Evolutionary conservation across 345 rosid species (phyloP).

Genomic region (Sisymbrium altissimum): DNA sequence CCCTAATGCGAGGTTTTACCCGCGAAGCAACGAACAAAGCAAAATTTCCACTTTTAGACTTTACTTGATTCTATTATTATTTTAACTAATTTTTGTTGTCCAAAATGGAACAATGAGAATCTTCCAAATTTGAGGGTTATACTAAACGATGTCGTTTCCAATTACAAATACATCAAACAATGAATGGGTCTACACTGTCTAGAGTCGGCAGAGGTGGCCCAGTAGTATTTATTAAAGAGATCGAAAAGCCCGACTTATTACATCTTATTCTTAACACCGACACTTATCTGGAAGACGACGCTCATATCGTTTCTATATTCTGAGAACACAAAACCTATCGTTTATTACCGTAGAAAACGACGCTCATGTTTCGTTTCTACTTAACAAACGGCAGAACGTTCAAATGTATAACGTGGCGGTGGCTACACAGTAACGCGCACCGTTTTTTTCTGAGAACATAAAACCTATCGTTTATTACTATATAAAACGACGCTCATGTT

Average conservation of each 20-base stretch:
- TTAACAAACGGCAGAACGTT: background rate
- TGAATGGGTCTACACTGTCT: conserved; percentile 18
- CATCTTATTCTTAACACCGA: conserved; percentile 17
- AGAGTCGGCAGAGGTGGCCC: conserved; percentile 12
- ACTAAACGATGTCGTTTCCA: background rate
- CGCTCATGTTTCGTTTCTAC: background rate
- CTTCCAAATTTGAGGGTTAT: background rate
- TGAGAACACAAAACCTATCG: background rate
- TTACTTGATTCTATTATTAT: background rate
- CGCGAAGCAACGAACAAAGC: conserved; percentile 32
- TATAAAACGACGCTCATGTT: no score
- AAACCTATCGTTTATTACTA: no score
- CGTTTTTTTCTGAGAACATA: background rate
- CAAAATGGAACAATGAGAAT: background rate
- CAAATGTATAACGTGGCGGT: background rate
- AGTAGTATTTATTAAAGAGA: conserved; percentile 4
- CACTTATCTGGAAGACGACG: background rate
- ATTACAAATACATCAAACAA: background rate
- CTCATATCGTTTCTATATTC: background rate
- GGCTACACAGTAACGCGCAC: background rate
- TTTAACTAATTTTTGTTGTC: background rate
- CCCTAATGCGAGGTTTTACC: background rate
- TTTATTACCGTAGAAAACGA: background rate
- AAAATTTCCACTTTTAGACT: conserved; percentile 11
- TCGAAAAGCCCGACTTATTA: conserved; percentile 24